phyloP scores from a whole-genome alignment of 2,329 filamentous ascomycete genomes.

The Xylariaceae sp. region DNA sequence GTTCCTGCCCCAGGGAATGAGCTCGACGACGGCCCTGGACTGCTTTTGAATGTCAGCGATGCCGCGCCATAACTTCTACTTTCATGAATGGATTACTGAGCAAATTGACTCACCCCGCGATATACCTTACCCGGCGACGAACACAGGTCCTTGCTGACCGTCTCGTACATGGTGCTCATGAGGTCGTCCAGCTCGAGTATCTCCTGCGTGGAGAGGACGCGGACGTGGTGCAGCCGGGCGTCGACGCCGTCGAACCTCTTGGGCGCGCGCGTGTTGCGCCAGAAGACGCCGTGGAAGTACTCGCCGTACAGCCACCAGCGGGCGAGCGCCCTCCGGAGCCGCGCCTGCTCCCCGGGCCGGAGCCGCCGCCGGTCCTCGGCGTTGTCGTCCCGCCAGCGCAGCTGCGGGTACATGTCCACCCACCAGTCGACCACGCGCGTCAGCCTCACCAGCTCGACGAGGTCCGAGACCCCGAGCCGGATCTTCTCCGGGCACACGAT shows the following conservation, averaged over 20 bases:
- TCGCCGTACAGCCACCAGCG: constrained; percentile 51
- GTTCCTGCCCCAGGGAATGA: constrained; percentile 26
- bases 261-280: constrained; percentile 19
- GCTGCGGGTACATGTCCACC: constrained; percentile 35
- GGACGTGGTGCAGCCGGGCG: constrained; percentile 24
- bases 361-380: constrained; percentile 42
- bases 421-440: constrained; percentile 34
- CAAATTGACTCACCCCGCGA: constrained; percentile 18
- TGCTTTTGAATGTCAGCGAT: constrained; percentile 13
- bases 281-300: constrained; percentile 45
- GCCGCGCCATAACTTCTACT: not conserved
- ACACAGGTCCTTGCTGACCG: constrained; percentile 27
- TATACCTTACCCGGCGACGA: constrained; percentile 24
- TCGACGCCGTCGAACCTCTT: constrained; percentile 23
- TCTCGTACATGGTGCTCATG: constrained; percentile 20
- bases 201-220: constrained; percentile 25
- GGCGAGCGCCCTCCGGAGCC: constrained; percentile 46
- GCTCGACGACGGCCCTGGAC: constrained; percentile 17
- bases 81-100: not conserved
- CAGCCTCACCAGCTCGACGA: constrained; percentile 28
- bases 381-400: constrained; percentile 43
- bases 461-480: constrained; percentile 21
- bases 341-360: constrained; percentile 36
- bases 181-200: constrained; percentile 26
- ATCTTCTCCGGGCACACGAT: constrained; percentile 22